Percentiles rank a stretch among this genome's conserved stretches.
These are phyloP conservation scores for Phytophthora tubulina DNA, from an alignment of 352 stramenopile genomes.

Conservation along the genomic window DNA sequence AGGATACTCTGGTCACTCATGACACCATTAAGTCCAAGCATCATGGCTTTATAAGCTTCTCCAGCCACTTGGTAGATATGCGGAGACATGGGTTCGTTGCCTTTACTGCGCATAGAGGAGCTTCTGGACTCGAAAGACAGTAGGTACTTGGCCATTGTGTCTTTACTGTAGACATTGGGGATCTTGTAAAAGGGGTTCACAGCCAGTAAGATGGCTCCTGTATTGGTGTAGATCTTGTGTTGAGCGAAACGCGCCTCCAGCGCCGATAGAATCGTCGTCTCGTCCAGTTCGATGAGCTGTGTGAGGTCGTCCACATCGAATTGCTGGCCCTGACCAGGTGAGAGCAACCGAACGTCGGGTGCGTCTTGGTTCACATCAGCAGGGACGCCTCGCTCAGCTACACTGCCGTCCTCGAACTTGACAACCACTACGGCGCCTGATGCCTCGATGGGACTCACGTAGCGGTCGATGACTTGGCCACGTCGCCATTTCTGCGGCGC, in stretches of 20 bases:
- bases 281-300: conserved; percentile 80
- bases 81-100: conserved; percentile 55
- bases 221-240: conserved; percentile 90
- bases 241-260: conserved; percentile 77
- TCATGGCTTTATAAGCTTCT: conserved; percentile 86
- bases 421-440: conserved; percentile 63
- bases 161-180: conserved; percentile 63
- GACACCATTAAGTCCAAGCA: conserved; percentile 60
- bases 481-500: conserved; percentile 56
- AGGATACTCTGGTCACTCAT: conserved; percentile 86
- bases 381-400: conserved; percentile 55
- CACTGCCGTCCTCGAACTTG: conserved; percentile 71
- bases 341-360: conserved; percentile 43
- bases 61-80: conserved; percentile 90
- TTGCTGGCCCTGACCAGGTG: conserved; percentile 14
- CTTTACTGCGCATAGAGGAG: conserved; percentile 40
- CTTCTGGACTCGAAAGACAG: conserved; percentile 63
- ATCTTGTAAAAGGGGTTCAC: conserved; percentile 90
- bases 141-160: conserved; percentile 69
- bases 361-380: conserved; percentile 46
- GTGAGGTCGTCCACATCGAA: conserved; percentile 88
- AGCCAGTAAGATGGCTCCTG: conserved; percentile 80
- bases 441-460: conserved; percentile 63
- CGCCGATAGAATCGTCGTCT: conserved; percentile 69
- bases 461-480: conserved; percentile 70